A percentile compares a stretch with the other conserved stretches of the same genome.
phyloP scores from a whole-genome alignment of 1,284 basidiomycete species.

The Leccinum subrobustum region DNA sequence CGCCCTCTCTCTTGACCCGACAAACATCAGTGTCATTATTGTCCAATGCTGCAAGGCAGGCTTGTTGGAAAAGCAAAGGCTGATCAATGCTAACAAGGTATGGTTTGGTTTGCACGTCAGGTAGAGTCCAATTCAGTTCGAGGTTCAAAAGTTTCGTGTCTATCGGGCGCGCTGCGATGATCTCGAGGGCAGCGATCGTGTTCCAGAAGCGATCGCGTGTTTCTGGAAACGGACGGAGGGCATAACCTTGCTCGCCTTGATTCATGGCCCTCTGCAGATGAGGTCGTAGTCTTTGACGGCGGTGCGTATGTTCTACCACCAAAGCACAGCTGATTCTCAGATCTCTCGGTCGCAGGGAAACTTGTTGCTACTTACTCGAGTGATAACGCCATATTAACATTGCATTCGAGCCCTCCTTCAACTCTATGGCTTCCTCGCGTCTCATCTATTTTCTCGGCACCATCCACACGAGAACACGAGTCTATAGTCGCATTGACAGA shows the following conservation, averaged over 20 bases:
- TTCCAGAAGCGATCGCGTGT: constrained; percentile 79
- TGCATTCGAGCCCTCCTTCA: constrained; percentile 48
- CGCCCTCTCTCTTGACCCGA: neutral
- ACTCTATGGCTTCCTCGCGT: constrained; percentile 51
- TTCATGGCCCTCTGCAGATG: constrained; percentile 55
- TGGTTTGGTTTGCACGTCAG: neutral
- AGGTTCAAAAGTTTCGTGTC: neutral
- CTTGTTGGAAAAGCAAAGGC: neutral
- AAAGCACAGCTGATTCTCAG: neutral
- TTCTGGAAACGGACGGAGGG: constrained; percentile 51
- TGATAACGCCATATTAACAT: constrained; percentile 41
- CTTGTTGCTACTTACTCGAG: constrained; percentile 40
- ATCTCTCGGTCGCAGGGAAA: constrained; percentile 24
- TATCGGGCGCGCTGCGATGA: too few relatives aligned
- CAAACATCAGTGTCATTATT: neutral
- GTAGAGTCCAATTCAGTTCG: neutral
- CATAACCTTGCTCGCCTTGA: constrained; percentile 43
- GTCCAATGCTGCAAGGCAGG: neutral
- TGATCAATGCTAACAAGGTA: neutral
- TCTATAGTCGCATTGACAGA: constrained; percentile 62
- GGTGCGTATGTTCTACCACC: constrained; percentile 40
- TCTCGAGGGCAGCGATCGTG: too few relatives aligned
- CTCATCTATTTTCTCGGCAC: constrained; percentile 61
- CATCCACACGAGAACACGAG: constrained; percentile 47
- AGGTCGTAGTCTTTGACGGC: constrained; percentile 63